Percentiles rank a stretch among this genome's conserved stretches.
Conservation (phyloP, 2,329 filamentous ascomycete species). For the Paracoccidioides brasiliensis region DNA sequence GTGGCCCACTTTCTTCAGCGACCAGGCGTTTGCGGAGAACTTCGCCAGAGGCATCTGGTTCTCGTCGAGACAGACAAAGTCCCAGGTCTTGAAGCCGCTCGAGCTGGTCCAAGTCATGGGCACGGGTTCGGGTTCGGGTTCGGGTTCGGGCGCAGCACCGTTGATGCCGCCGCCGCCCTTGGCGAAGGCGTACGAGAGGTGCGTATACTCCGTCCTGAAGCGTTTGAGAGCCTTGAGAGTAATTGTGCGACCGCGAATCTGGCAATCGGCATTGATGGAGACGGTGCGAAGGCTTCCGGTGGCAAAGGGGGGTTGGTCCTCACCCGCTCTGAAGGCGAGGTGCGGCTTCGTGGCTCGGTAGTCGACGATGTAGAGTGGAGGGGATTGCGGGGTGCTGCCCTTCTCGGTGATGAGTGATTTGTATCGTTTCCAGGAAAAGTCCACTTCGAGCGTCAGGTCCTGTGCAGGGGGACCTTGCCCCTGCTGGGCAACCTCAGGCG, state of each 20-base stretch:
- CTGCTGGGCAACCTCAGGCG: not conserved
- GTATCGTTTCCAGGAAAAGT: constrained; percentile 19
- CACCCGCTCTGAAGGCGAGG: constrained; percentile 12
- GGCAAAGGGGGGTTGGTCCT: constrained; percentile 5
- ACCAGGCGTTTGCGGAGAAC: constrained; percentile 16
- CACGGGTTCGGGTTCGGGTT: constrained; percentile 10
- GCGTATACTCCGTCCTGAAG: constrained; percentile 17
- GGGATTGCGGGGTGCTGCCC: constrained; percentile 7
- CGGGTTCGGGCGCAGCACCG: constrained; percentile 7
- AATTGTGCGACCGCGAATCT: constrained; percentile 14
- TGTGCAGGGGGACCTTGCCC: not conserved
- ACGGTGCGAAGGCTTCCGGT: constrained; percentile 14
- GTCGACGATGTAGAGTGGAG: constrained; percentile 15
- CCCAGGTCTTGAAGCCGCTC: constrained; percentile 18
- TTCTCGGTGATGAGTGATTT: constrained; percentile 13
- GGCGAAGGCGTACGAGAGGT: constrained; percentile 16
- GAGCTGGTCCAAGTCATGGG: constrained; percentile 20
- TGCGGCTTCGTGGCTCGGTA: constrained; percentile 10
- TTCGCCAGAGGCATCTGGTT: constrained; percentile 18
- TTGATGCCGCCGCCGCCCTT: constrained; percentile 1
- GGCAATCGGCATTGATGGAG: constrained; percentile 19
- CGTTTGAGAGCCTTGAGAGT: constrained; percentile 18
- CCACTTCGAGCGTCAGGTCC: constrained; percentile 11
- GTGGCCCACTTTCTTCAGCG: constrained; percentile 15
- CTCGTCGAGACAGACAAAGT: constrained; percentile 21